Evolutionary conservation across 83 land plant genomes (phyloP), one percentile per base, ranked within the genome.

Genomic region (Isoetes engelmannii): DNA sequence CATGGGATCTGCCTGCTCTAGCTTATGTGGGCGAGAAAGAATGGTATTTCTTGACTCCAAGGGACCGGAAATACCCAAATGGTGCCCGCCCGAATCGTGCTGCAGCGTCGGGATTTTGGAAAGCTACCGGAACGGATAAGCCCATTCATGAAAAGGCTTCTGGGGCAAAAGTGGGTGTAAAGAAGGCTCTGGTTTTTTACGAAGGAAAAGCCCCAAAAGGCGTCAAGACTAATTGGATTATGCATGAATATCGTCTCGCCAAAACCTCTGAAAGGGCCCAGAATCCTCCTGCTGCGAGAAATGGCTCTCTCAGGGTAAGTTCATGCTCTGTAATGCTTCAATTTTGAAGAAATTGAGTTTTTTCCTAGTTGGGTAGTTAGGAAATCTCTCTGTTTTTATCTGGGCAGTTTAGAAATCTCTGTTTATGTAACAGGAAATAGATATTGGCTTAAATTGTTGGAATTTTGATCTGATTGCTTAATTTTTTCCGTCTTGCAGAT

Each of bases 181-280:
- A 68, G 70, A 68, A 68, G 58, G 70, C 70, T 28, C 61, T 68
- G 12, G 70, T 68, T 12, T 68, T 68, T 58, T 68, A 68, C 70
- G 54, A 68, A 28, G 70, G 70, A 5, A n/a, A 45, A 51, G 54
- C 54, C 12, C 54, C 54, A 0, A 51, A 15, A 51, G 54, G 54
- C 1, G 62, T 53, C 58, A 10, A 68, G 41, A 68, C 70, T 12
- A 68, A 68, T 42, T 68, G 70, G 70, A 68, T 68, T 58, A 68
- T 68, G 70, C 70, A 68, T 58, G 70, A 68, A 15, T 68, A 68
- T 37, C 56, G 70, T 2, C 70, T 68, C 21, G 60, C 58, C 37
- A 28, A 28, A 48, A n/a, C 28, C 62, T 49, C 46, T 47, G 46
- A 47, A 7, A 37, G 45, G 8, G 47, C 17, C 12, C 8, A 5